These are phyloP conservation scores for Meripilus lineatus DNA, from an alignment of 1,284 basidiomycete species.

Conservation along the genomic window DNA sequence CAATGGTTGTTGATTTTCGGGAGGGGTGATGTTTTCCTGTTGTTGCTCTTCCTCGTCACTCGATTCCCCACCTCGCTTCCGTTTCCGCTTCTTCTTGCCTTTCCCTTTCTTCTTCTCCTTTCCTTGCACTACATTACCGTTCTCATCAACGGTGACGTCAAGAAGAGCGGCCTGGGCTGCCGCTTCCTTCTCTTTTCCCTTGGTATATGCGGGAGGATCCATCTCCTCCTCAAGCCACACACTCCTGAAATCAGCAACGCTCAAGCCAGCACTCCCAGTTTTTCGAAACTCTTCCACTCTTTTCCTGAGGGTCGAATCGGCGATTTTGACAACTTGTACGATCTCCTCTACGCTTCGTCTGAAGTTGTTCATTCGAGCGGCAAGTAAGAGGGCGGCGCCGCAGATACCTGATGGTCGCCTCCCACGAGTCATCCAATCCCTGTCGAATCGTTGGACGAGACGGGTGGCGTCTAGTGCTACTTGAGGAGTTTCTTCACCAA, in stretches of 20 bases:
- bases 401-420: conserved; percentile 96
- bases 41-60: conserved; percentile 38
- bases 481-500: conserved; percentile 89
- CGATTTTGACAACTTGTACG: conserved; percentile 98
- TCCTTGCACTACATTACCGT: conserved; percentile 12
- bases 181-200: conserved; percentile 70
- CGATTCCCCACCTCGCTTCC: conserved; percentile 32
- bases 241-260: conserved; percentile 87
- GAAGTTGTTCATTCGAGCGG: conserved; percentile 98
- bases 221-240: conserved; percentile 91
- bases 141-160: conserved; percentile 25
- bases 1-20: conserved; percentile 23
- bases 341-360: conserved; percentile 91
- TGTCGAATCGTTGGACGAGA: conserved; percentile 90
- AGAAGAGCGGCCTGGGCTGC: conserved; percentile 33
- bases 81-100: conserved; percentile 36
- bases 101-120: conserved; percentile 28
- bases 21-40: conserved; percentile 19
- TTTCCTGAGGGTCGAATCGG: conserved; percentile 90
- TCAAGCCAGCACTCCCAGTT: conserved; percentile 83
- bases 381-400: conserved; percentile 91
- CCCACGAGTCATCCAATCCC: conserved; percentile 97
- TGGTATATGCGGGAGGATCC: conserved; percentile 85
- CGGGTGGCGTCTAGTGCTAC: conserved; percentile 94
- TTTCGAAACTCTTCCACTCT: conserved; percentile 94